These are phyloP conservation scores for Cephaloascus albidus DNA, from an alignment of 805 yeast species.

Conservation along the genomic window DNA sequence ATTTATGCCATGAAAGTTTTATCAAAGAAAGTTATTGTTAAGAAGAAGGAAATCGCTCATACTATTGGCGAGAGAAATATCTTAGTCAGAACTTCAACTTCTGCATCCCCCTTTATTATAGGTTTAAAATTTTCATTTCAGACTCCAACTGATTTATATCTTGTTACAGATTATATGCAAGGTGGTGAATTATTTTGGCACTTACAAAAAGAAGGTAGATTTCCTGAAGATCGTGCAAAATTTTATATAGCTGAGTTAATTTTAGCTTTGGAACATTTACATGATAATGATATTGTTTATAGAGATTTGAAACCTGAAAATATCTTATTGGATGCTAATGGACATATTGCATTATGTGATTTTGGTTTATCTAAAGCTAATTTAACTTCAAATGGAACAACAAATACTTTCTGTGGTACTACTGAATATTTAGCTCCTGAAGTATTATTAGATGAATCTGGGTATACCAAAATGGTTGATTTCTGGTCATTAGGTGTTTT, in stretches of 20 bases:
- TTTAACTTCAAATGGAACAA: slow-evolving; percentile 74
- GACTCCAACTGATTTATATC: slow-evolving; percentile 84
- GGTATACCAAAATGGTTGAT: slow-evolving; percentile 98
- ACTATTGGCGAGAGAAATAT: slow-evolving; percentile 96
- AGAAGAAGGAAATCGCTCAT: slow-evolving; percentile 95
- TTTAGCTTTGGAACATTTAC: slow-evolving; percentile 87
- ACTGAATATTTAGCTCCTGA: slow-evolving; percentile 98
- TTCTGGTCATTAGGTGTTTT: slow-evolving; percentile 97
- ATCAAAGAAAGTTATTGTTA: slow-evolving; percentile 89
- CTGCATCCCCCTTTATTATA: slow-evolving; percentile 87
- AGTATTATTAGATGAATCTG: slow-evolving; percentile 87
- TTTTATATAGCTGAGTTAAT: slow-evolving; percentile 96
- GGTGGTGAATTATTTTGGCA: slow-evolving; percentile 98
- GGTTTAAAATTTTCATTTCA: slow-evolving; percentile 95
- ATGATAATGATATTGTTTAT: slow-evolving; percentile 91
- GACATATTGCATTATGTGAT: slow-evolving; percentile 95
- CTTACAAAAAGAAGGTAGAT: slow-evolving; percentile 92
- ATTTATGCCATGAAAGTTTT: slow-evolving; percentile 97
- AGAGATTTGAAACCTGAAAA: slow-evolving; percentile 97
- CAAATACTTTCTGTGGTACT: slow-evolving; percentile 97
- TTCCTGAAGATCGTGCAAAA: slow-evolving; percentile 87
- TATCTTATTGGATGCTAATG: slow-evolving; percentile 89
- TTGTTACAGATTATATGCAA: slow-evolving; percentile 95
- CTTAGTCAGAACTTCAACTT: slow-evolving; percentile 82
- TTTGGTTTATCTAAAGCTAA: slow-evolving; percentile 96